Evolutionary conservation across 805 yeast species (phyloP), one percentile per base, ranked within the genome.

Genomic region (Teunomyces lycoperdinae): DNA sequence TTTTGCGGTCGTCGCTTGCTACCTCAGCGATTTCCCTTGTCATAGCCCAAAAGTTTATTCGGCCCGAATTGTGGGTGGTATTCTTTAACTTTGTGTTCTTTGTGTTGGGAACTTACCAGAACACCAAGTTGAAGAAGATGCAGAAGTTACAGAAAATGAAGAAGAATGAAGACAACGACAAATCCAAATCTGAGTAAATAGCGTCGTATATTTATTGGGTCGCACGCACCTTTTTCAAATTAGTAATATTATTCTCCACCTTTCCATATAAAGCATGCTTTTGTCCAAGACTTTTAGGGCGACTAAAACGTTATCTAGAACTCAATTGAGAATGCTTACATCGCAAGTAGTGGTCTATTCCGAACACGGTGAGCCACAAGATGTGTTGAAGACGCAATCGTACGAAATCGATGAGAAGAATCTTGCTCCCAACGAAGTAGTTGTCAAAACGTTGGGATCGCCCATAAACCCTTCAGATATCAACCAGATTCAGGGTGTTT

Each of bases 311-410:
- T 38, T 38, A 38, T 24, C 41, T 17, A 38, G 30, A 24, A 26
- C 30, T 2, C 41, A 51, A 55, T 63, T 16, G 28, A 42, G 35
- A 34, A 72, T 73, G 77, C 64, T 73, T 45, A 72, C 83, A 14
- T 78, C 89, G 0, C 80, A 79, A 55, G 87, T 94, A 7, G 81
- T 87, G 33, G 77, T 85, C 17, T 88, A 84, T 62, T 67, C 83
- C 5, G 66, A 73, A 11, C 84, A 87, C 59, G 96, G 96, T 14
- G 83, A 78, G 35, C 89, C 89, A 1, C 54, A 64, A 17, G 81
- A 80, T 31, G 81, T 76, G 2, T 68, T 84, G 46, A 68, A 69
- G 43, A 71, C 82, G 13, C 85, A 81, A 56, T 61, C 73, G 2
- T 80, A 78, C 58, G 68, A 75, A 32, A 69, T 84, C 43, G 78